These are phyloP conservation scores for Candida sithepensis DNA, from an alignment of 805 yeast species.

Conservation along the genomic window DNA sequence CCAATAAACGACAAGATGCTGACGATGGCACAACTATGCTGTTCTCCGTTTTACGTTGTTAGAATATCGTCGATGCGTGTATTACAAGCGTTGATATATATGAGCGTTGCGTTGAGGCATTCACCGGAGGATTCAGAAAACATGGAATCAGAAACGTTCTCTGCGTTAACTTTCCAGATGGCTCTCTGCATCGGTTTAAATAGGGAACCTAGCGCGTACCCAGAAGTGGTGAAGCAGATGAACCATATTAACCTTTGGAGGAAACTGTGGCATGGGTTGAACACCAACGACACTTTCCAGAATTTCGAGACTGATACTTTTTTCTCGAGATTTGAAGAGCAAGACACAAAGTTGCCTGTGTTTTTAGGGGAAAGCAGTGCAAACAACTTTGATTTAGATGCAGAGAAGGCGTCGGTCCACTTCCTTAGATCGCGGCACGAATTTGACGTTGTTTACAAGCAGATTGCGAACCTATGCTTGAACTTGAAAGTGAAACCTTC, in stretches of 20 bases:
- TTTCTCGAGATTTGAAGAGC: conserved; percentile 31
- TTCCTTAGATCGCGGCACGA: conserved; percentile 29
- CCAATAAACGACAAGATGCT: conserved; percentile 39
- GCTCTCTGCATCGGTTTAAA: conserved; percentile 44
- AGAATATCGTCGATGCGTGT: conserved; percentile 36
- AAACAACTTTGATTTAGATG: conserved; percentile 32
- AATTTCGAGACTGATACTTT: conserved; percentile 33
- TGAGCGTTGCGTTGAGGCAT: conserved; percentile 36
- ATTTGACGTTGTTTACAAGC: conserved; percentile 29
- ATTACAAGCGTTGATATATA: conserved; percentile 41
- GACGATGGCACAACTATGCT: conserved; percentile 35
- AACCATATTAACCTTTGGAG: conserved; percentile 48
- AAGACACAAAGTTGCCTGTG: conserved; percentile 43
- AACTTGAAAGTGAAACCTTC: conserved; percentile 33
- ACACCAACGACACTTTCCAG: conserved; percentile 39
- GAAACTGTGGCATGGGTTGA: conserved; percentile 53
- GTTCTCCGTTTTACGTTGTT: conserved; percentile 39
- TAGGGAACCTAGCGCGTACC: conserved; percentile 39
- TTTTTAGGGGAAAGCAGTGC: conserved; percentile 28
- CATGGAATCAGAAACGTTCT: conserved; percentile 36
- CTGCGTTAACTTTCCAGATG: conserved; percentile 39
- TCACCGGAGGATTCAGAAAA: conserved; percentile 48
- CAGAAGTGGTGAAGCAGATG: conserved; percentile 24
- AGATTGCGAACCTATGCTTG: conserved; percentile 30
- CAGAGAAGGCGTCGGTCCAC: conserved; percentile 36